Evolutionary conservation across 1,284 basidiomycete genomes (phyloP), one percentile per base, ranked within the genome.

Genomic region (Irpex sp.): DNA sequence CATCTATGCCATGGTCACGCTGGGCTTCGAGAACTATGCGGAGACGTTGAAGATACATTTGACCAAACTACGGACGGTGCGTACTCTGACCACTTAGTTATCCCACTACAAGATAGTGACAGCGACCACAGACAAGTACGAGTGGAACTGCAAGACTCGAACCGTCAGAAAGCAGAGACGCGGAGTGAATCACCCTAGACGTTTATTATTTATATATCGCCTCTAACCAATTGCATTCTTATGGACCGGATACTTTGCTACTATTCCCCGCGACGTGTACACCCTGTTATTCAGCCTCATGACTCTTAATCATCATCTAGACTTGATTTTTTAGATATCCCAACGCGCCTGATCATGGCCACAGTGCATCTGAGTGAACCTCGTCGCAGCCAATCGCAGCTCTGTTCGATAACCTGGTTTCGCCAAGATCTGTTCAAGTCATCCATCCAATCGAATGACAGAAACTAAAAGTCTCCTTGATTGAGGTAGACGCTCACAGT

Each of bases 11-110:
- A 92, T 97, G 89, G 79, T 84, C 40, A 87, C 90, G 8, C 82
- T 98, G 21, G 96, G 97, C 5, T 98, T 99, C 69, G 96, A 98
- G 71, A 95, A 98, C 72, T 98, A 98, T 74, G 89, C 91, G 58
- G 91, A 94, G 77, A 89, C 92, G 31, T 78, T 96, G 61, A 94
- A 93, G 76, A 94, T 96, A 59, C 93, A 96, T 77, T 77, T 97
- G 54, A 88, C 92, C 9, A 96, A 97, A 76, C 85, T 96, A 71
- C 79, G 96, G 67, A 89, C 93, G 84, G 94, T 92, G 69, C 71
- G 85, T 79, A 17, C 13, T 37, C 21, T 36, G 34, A 9, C 17
- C 11, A 2, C n/a, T 15, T 37, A 6, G 19, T 26, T 56, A 11
- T 36, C 2, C 26, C 7, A 19, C 19, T 13, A 61, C 8, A 9